Conservation (phyloP, 2,329 filamentous ascomycete genomes). For the Alternaria sp. region DNA sequence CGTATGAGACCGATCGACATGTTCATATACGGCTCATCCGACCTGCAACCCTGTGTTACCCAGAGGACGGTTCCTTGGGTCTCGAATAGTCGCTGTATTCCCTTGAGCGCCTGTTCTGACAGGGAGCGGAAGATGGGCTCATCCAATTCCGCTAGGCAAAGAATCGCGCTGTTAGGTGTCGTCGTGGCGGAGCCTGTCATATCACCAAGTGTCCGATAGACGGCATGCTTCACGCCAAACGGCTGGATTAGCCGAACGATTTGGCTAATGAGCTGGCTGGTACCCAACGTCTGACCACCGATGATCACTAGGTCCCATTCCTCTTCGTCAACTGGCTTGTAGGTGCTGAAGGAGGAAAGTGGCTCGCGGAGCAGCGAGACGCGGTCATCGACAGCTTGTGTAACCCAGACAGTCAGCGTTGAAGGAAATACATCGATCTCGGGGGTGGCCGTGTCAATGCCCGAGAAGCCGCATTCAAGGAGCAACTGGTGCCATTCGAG, state of each 20-base stretch:
- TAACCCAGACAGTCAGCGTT: background rate
- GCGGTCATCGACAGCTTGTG: constrained; percentile 7
- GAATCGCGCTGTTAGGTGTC: background rate
- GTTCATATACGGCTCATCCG: background rate
- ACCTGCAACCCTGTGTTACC: background rate
- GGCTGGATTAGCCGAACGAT: background rate
- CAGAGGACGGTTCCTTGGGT: background rate
- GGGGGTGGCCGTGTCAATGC: background rate
- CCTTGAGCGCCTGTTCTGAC: background rate
- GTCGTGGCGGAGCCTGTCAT: background rate
- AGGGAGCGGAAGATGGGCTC: background rate
- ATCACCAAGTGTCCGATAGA: constrained; percentile 1
- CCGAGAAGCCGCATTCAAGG: background rate
- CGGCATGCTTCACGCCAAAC: background rate
- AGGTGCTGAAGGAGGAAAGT: background rate
- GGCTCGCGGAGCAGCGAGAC: constrained; percentile 4
- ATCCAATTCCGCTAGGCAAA: constrained; percentile 10
- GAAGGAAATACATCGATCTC: background rate
- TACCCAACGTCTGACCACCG: background rate
- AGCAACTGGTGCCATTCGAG: constrained; percentile 27
- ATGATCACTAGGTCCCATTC: background rate
- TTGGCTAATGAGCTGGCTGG: background rate
- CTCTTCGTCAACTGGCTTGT: background rate
- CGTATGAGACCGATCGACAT: background rate
- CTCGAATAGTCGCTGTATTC: background rate